phyloP scores from a whole-genome alignment of 2,329 filamentous ascomycete species.

The Botryotinia calthae region DNA sequence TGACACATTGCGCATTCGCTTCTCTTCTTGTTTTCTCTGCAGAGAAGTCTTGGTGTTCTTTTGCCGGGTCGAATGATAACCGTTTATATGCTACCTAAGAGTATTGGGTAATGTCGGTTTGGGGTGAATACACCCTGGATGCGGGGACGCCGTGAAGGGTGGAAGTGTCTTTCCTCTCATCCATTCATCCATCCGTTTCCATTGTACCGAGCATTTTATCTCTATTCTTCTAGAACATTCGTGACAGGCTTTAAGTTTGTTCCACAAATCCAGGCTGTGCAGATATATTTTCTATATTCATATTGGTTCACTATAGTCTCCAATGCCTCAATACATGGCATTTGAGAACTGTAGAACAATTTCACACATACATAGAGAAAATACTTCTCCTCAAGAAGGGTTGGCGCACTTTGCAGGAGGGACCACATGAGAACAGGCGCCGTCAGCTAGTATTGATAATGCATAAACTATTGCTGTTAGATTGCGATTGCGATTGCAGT shows the following conservation, averaged over 20 bases:
- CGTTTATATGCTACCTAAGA: background rate
- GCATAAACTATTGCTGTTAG: background rate
- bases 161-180: background rate
- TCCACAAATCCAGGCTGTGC: background rate
- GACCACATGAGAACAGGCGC: background rate
- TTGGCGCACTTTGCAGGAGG: background rate
- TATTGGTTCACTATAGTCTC: background rate
- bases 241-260: background rate
- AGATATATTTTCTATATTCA: background rate
- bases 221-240: background rate
- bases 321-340: background rate
- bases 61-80: background rate
- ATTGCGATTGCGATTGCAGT: background rate
- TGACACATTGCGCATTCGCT: background rate
- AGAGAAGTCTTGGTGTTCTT: background rate
- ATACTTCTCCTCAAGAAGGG: background rate
- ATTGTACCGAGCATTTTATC: background rate
- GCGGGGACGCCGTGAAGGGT: background rate
- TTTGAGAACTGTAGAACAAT: background rate
- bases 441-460: slow-evolving; percentile 1
- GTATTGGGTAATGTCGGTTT: background rate
- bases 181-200: background rate
- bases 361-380: background rate
- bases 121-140: background rate
- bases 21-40: background rate